phyloP scores from a whole-genome alignment of 371 early-diverging fungal species.

The Zopfochytrium polystomum region DNA sequence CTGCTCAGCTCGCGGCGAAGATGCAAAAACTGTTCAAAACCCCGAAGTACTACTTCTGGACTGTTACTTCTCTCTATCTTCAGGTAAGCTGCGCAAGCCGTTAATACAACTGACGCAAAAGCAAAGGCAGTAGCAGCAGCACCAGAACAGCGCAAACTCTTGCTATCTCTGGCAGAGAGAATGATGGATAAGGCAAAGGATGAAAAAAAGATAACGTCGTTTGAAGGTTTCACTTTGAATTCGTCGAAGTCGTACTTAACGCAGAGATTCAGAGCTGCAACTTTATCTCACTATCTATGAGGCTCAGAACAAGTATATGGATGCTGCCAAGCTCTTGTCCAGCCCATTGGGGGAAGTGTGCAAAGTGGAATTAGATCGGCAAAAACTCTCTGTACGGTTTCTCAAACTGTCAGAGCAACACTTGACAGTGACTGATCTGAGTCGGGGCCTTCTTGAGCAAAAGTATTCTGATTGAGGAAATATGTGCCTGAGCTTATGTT shows the following conservation, averaged over 20 bases:
- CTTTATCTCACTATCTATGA: conserved; percentile 66
- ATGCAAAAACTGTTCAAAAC: conserved; percentile 74
- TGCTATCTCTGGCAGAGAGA: conserved; percentile 74
- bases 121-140: conserved; percentile 7
- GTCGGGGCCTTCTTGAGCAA: conserved; percentile 40
- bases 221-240: conserved; percentile 51
- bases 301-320: conserved; percentile 57
- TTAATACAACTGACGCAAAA: background rate
- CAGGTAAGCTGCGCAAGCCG: conserved; percentile 24
- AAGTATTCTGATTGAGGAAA: background rate
- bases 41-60: conserved; percentile 80
- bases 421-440: conserved; percentile 35
- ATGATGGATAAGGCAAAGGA: conserved; percentile 78
- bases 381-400: conserved; percentile 58
- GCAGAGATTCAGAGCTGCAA: conserved; percentile 51
- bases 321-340: conserved; percentile 62
- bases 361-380: conserved; percentile 67
- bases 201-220: conserved; percentile 58
- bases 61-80: conserved; percentile 64
- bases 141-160: conserved; percentile 7
- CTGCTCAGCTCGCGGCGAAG: conserved; percentile 65
- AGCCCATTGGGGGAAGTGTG: conserved; percentile 57
- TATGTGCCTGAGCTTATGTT: background rate
- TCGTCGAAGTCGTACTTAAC: conserved; percentile 17
- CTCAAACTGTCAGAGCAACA: conserved; percentile 35